Base-by-base conservation (phyloP, 371 early-diverging fungal genomes). In the Mucor indicus region DNA sequence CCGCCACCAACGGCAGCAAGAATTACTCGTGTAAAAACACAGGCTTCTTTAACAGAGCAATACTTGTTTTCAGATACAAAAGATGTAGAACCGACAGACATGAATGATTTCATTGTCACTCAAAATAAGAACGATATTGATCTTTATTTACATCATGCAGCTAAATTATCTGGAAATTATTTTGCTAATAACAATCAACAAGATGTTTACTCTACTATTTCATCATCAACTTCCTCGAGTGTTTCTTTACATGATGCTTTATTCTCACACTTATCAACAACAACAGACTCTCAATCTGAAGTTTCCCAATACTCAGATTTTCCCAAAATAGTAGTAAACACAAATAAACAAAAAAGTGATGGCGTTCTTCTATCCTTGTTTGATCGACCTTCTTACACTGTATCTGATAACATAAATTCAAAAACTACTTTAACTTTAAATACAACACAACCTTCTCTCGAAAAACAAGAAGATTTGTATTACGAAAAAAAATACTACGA, bases 221-320 rank as follows among this genome's bases (percentile, higher is more conserved):
- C 58, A 0, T 53, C 53, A 3, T 32, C 38, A 1, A 43, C 58
- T 12, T 53, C 58, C 17, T 52, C 58, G 3, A 38, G 42, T 31
- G 22, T 48, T 9, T 53, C 58, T 8, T 35, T 58, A 1, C 53
- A 58, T 31, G 53, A 58, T 11, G 58, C 58, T 9, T 27, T 58
- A 12, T 58, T 58, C 22, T 58, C 58, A 21, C 44, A 58, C 22
- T 43, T 58, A 11, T 53, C 58, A 7, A 50, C 53, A 7, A 50
- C 32, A 30, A 42, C 53, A 11, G 57, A 58, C 12, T 37, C 48
- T 37, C 30, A n/a, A 19, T 58, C 53, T 38, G 53, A 48, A 24
- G 46, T 47, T 30, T 48, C 49, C 19, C 20, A 24, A 12, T 58
- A 36, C 29, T 48, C 49, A 15, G 42, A 48, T 29, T 17, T 33